A percentile compares a stretch with the other conserved stretches of the same genome.
Evolutionary conservation across 2,329 filamentous ascomycete genomes (phyloP).

Genomic region (Pseudodiploospora longispora): DNA sequence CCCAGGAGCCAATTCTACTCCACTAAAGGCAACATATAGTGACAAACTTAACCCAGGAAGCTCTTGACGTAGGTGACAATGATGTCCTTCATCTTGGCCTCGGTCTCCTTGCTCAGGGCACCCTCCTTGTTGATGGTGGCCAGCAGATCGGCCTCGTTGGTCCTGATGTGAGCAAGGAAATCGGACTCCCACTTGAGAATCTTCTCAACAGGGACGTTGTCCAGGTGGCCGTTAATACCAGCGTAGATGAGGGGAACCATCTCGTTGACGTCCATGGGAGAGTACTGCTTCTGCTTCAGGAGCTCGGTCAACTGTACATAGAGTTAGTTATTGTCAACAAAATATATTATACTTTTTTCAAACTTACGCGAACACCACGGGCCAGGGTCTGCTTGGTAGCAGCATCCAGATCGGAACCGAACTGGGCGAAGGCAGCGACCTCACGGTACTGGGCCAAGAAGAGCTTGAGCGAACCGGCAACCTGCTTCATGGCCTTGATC

Average conservation of each 20-base stretch:
- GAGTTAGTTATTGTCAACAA: not conserved
- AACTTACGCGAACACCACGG: constrained; percentile 92
- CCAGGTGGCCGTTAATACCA: constrained; percentile 96
- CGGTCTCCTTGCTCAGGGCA: constrained; percentile 88
- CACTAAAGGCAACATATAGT: constrained; percentile 20
- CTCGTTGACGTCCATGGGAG: constrained; percentile 96
- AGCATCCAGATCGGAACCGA: constrained; percentile 98
- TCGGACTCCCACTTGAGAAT: constrained; percentile 90
- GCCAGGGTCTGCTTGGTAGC: constrained; percentile 96
- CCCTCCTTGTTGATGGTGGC: constrained; percentile 92
- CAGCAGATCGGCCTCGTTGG: constrained; percentile 78
- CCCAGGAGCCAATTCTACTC: constrained; percentile 21
- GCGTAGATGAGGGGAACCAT: constrained; percentile 99
- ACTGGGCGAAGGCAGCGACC: constrained; percentile 98
- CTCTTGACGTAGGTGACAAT: constrained; percentile 83
- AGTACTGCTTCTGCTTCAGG: constrained; percentile 99
- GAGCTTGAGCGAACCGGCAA: constrained; percentile 98
- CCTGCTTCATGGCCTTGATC: constrained; percentile 99
- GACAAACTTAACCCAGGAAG: constrained; percentile 56
- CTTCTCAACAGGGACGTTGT: constrained; percentile 81
- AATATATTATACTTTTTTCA: not conserved
- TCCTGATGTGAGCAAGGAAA: constrained; percentile 86
- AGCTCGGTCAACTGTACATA: constrained; percentile 72
- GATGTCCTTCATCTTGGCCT: constrained; percentile 72
- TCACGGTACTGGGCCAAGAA: constrained; percentile 99